Evolutionary conservation across 169 alveolate genomes (phyloP), one percentile per base, ranked within the genome.

Genomic region (Plasmodium malariae): DNA sequence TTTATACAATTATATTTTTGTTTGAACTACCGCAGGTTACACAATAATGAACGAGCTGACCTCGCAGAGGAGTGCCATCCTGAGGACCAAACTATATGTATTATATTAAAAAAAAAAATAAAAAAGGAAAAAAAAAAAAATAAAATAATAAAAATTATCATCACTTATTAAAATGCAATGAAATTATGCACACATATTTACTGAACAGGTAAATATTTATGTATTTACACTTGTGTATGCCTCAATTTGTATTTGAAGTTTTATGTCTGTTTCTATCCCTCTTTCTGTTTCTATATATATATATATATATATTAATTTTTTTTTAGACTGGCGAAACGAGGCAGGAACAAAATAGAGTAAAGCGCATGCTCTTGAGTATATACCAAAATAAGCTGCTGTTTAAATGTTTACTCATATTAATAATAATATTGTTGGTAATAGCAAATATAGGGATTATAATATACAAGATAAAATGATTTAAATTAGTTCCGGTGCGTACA

Each of bases 11-110:
- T 26, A 71, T 36, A 19, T 24, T 32, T 54, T 30, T n/a, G 14
- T 17, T 59, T 70, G 36, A 26, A 12, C 17, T 37, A n/a, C 4
- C 67, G 17, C 70, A 80, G 90, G 90, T 49, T 80, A 65, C 30
- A 80, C 90, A 65, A 80, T 80, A 32, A 80, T 80, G 90, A 80
- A 72, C 26, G 90, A 80, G 67, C 63, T 80, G 40, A 80, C 63
- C 7, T 51, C 90, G 0, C 90, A 80, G 40, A 80, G 90, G 26
- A 51, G 62, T 57, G 70, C 90, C 19, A 30, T 80, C 30, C 70
- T 80, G 6, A 80, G 80, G 36, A 80, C 90, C 26, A 80, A 80
- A 49, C 90, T 21, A 32, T 55, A 80, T 69, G 90, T 80, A 80
- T 54, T 17, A 21, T 21, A 12, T 24, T n/a, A n/a, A n/a, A n/a